Base-by-base conservation (phyloP, 2,329 filamentous ascomycete genomes). In the Aspergillus nomiae region DNA sequence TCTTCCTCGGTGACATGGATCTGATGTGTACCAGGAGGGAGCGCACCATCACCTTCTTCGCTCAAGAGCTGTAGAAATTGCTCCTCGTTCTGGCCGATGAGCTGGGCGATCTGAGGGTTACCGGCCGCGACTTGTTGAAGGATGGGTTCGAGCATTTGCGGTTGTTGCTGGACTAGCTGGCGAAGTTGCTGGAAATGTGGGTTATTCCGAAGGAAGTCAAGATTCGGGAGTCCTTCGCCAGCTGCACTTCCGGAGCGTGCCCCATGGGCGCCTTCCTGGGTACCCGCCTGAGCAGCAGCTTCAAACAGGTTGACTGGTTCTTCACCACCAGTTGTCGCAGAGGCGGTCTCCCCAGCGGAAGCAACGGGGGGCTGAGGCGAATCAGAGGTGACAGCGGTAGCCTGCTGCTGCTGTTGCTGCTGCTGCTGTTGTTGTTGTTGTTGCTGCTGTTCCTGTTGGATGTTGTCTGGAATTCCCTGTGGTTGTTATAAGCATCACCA, bases 91-190 rank as follows among this genome's bases (percentile, higher is more conserved):
- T 91, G 88, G 46, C 91, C 91, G 68, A 99, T 99, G 75, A 97
- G 85, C 77, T 94, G 90, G 9, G 95, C 95, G 60, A 99, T 88
- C 76, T 96, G 91, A 21, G 95, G 95, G 81, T 99, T 99, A 30
- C 94, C 94, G 26, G 92, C 91, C 41, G 92, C 94, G 43, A 99
- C 92, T 80, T 97, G 94, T 80, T 98, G 94, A 61, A 99, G 84
- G 70, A 99, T 98, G 8, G 95, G 94, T 83, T 99, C 95, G 26
- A 99, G 89, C 95, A 99, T 99, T 77, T 95, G 91, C 21, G 95
- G 95, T 77, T 98, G 92, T 78, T 97, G 94, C 81, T 99, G 95
- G 51, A 99, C 94, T 26, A 99, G 90, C 81, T 97, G 94, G 67
- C 95, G 91, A 64, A 99, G 87, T 81, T 99, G 95, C 81, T 98